phyloP scores from a whole-genome alignment of 495 filamentous ascomycete species.

The Entonaema liquescens region DNA sequence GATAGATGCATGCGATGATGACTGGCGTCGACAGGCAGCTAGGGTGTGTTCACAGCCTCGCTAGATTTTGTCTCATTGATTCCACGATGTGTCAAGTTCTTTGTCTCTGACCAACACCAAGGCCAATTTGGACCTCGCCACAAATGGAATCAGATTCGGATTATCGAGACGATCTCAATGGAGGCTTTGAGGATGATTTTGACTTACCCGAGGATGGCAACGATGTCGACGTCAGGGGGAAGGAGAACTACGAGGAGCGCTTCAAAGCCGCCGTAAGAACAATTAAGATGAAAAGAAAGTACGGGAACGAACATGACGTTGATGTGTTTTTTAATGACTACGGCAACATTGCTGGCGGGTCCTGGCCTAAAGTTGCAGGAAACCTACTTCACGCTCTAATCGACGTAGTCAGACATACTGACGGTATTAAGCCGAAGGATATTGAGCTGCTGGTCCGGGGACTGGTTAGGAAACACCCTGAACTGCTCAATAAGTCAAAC shows the following conservation, averaged over 20 bases:
- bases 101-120: neutral
- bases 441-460: neutral
- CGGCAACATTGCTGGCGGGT: neutral
- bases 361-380: neutral
- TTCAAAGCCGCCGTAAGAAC: neutral
- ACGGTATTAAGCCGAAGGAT: neutral
- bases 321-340: neutral
- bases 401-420: neutral
- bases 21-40: neutral
- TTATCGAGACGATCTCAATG: neutral
- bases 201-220: neutral
- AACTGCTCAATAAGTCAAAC: neutral
- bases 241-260: neutral
- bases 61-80: neutral
- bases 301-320: neutral
- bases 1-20: neutral
- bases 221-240: neutral
- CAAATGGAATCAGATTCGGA: neutral
- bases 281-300: neutral
- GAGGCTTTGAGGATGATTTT: neutral
- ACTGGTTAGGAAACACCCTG: neutral
- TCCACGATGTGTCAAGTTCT: neutral
- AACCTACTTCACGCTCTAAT: neutral
- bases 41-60: neutral
- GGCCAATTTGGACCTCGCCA: neutral